These are phyloP conservation scores for Neopestalotiopsis clavispora DNA, from an alignment of 2,329 filamentous ascomycete species.

Conservation along the genomic window DNA sequence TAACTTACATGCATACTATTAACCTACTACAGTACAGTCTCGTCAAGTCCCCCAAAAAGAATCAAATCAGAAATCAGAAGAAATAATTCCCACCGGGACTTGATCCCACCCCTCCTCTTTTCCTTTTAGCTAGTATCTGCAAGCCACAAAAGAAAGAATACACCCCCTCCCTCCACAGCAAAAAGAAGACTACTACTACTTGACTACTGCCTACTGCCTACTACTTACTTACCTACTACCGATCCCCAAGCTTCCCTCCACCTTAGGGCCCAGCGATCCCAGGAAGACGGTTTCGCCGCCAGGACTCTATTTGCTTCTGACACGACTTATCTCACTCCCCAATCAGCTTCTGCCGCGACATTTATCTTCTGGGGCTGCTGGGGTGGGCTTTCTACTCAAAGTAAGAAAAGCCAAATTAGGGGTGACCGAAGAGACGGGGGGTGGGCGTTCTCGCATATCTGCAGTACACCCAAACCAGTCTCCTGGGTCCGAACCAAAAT, in stretches of 20 bases:
- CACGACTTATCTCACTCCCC: background rate
- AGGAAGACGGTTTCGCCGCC: slow-evolving; percentile 9
- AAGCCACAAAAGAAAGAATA: slow-evolving; percentile 8
- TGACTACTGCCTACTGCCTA: background rate
- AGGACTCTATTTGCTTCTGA: slow-evolving; percentile 2
- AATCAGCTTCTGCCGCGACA: slow-evolving; percentile 9
- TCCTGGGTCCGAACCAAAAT: slow-evolving; percentile 12
- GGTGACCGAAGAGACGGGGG: slow-evolving; percentile 1
- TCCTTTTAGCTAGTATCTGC: slow-evolving; percentile 6
- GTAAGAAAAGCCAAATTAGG: slow-evolving; percentile 1
- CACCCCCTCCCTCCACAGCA: background rate
- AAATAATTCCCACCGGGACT: background rate
- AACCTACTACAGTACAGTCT: background rate
- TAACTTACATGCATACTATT: background rate
- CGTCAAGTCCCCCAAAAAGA: background rate
- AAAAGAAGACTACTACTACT: no score
- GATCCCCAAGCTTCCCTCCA: no score
- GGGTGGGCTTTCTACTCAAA: background rate
- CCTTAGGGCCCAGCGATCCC: background rate
- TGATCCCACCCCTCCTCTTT: background rate
- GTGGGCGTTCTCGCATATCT: slow-evolving; percentile 15
- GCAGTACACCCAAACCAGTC: slow-evolving; percentile 19
- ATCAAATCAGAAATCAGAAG: background rate
- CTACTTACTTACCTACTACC: background rate
- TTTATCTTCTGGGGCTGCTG: background rate